phyloP scores from a whole-genome alignment of 345 rosid species.

The Eutrema japonicum region DNA sequence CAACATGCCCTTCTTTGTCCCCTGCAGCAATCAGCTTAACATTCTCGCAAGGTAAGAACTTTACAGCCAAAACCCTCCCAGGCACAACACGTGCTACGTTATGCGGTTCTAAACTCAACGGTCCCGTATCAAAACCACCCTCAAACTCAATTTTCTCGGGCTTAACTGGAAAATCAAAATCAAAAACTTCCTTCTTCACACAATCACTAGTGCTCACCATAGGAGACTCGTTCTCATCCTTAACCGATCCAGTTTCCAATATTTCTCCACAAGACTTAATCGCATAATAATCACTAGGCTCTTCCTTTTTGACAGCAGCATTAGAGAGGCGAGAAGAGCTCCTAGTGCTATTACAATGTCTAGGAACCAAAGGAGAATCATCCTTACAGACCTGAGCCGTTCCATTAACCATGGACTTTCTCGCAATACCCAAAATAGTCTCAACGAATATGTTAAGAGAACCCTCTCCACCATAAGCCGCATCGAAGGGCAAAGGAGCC shows the following conservation, averaged over 20 bases:
- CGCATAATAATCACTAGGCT: background rate
- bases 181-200: constrained; percentile 32
- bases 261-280: background rate
- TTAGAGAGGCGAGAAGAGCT: background rate
- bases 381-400: constrained; percentile 3
- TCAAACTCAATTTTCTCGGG: constrained; percentile 39
- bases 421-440: constrained; percentile 40
- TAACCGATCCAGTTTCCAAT: background rate
- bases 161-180: constrained; percentile 34
- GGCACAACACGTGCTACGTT: constrained; percentile 72
- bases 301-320: constrained; percentile 12
- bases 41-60: constrained; percentile 61
- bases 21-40: constrained; percentile 75
- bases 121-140: constrained; percentile 46
- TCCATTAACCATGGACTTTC: constrained; percentile 24
- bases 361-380: background rate
- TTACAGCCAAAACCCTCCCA: constrained; percentile 58
- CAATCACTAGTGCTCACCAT: constrained; percentile 8
- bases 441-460: constrained; percentile 46
- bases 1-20: constrained; percentile 63
- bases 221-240: constrained; percentile 4
- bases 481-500: constrained; percentile 58
- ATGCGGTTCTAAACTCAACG: constrained; percentile 55
- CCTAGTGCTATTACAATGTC: background rate
- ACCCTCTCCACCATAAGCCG: constrained; percentile 49